These are phyloP conservation scores for Microstroma glucosiphilum DNA, from an alignment of 1,284 basidiomycete species.

Conservation along the genomic window DNA sequence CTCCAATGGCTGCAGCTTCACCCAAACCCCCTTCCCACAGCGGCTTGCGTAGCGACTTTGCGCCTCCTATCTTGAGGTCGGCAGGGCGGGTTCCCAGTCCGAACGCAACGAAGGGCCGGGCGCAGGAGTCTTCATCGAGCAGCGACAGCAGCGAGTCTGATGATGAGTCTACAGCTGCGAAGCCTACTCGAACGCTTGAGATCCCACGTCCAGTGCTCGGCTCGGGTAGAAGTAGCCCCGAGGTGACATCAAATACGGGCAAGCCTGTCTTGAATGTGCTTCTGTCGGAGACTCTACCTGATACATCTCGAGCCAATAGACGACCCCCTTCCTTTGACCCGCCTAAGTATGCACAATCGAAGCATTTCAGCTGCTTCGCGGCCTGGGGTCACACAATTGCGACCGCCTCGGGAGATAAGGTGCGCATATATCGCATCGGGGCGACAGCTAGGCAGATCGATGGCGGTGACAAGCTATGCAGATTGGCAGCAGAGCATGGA, in stretches of 20 bases:
- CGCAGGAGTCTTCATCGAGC: background rate
- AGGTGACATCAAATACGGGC: background rate
- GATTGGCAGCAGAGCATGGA: conserved; percentile 15
- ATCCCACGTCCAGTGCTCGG: background rate
- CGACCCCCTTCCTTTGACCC: conserved; percentile 13
- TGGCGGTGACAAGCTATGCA: conserved; percentile 28
- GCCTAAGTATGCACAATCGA: conserved; percentile 4
- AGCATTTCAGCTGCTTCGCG: conserved; percentile 20
- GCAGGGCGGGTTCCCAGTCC: no score
- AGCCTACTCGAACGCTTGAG: background rate
- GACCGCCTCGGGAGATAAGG: conserved; percentile 31
- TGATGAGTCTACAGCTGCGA: background rate
- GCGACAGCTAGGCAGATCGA: conserved; percentile 17
- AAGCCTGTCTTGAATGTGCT: background rate
- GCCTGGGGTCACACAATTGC: conserved; percentile 28
- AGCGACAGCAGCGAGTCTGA: background rate
- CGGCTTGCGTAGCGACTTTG: no score
- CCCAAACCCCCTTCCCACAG: no score
- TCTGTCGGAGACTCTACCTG: conserved; percentile 10
- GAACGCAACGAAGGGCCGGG: background rate
- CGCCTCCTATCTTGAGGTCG: no score
- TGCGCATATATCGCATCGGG: conserved; percentile 35
- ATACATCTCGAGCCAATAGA: conserved; percentile 13
- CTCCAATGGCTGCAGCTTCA: no score
- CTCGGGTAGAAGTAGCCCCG: background rate